Conservation (phyloP, 1,284 basidiomycete genomes). For the Trichosporon sp. region DNA sequence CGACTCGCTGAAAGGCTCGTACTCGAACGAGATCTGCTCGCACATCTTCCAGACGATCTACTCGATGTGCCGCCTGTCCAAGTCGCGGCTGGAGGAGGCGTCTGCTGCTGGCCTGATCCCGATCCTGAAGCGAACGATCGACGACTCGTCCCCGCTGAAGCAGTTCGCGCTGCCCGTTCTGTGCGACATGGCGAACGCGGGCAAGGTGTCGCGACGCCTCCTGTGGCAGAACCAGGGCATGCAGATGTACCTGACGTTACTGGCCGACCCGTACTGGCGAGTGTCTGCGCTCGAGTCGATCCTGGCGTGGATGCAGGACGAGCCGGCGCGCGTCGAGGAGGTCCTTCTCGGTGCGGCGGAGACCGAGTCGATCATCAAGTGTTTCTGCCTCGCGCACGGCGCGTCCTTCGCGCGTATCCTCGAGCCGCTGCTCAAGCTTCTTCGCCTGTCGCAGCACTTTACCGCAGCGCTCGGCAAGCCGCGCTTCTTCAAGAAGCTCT, state of each 20-base stretch:
- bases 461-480: conserved; percentile 67
- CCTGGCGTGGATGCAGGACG: conserved; percentile 89
- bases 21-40: conserved; percentile 77
- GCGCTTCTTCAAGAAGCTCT: conserved; percentile 76
- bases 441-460: conserved; percentile 68
- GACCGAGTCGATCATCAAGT: conserved; percentile 67
- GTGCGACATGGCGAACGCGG: conserved; percentile 88
- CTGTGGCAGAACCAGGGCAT: conserved; percentile 86
- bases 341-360: conserved; percentile 65
- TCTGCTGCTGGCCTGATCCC: conserved; percentile 92
- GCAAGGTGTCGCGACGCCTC: conserved; percentile 78
- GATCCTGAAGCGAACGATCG: conserved; percentile 77
- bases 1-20: conserved; percentile 68
- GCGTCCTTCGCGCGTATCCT: conserved; percentile 92
- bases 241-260: conserved; percentile 70
- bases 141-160: conserved; percentile 81
- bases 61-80: conserved; percentile 89
- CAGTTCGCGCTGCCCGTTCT: conserved; percentile 95
- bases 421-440: conserved; percentile 83
- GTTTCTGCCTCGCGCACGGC: conserved; percentile 81
- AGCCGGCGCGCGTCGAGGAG: conserved; percentile 87
- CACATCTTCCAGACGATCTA: conserved; percentile 87
- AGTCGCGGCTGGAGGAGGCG: conserved; percentile 90
- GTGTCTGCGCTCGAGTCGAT: conserved; percentile 87
- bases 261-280: conserved; percentile 93